Evolutionary conservation across 2,329 filamentous ascomycete genomes (phyloP).

Genomic region (Cryphonectria carpinicola): DNA sequence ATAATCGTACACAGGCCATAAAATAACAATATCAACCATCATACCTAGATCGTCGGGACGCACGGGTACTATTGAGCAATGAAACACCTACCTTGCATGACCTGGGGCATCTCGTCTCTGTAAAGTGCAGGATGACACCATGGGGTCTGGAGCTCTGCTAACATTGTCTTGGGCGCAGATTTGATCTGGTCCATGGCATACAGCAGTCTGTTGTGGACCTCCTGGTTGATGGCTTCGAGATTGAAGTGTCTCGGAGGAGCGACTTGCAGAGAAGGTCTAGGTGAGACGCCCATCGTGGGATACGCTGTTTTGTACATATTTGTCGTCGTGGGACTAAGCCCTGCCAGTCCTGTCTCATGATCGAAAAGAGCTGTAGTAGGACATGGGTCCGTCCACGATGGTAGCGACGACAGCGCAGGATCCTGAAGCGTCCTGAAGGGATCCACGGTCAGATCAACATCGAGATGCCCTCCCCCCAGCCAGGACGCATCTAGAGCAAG

Average conservation of each 20-base stretch:
- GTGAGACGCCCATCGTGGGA: background rate
- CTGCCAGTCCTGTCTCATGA: background rate
- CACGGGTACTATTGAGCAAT: background rate
- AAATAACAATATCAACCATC: background rate
- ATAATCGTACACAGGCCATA: background rate
- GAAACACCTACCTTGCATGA: constrained; percentile 49
- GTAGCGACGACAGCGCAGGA: background rate
- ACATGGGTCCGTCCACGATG: background rate
- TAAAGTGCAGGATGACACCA: constrained; percentile 60
- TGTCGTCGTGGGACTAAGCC: too few relatives aligned
- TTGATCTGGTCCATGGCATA: constrained; percentile 53
- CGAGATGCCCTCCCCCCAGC: background rate
- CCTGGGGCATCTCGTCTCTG: constrained; percentile 52
- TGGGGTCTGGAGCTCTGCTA: constrained; percentile 52
- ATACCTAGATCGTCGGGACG: too few relatives aligned
- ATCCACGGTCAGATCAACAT: background rate
- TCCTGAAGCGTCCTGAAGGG: background rate
- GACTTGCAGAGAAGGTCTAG: background rate
- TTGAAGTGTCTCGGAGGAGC: constrained; percentile 2
- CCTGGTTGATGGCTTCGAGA: constrained; percentile 13
- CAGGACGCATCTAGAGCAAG: background rate
- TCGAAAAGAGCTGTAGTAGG: background rate
- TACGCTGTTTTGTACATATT: background rate
- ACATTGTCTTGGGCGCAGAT: constrained; percentile 52
- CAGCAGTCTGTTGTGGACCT: constrained; percentile 19